Conservation (phyloP, 2,329 filamentous ascomycete species). For the Hypoxylon sp. region DNA sequence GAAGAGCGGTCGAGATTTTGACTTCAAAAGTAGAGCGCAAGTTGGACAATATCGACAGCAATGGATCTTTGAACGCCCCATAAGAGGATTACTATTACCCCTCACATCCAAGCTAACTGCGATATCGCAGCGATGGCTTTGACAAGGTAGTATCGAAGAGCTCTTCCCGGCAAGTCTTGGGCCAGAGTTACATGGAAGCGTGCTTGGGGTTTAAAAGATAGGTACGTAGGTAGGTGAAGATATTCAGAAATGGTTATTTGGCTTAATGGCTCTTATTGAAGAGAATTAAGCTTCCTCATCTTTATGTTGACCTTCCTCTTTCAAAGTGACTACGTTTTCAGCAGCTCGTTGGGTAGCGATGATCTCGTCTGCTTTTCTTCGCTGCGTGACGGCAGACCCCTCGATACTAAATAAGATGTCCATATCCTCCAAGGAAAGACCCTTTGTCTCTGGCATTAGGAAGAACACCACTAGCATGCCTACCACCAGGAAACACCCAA, state of each 20-base stretch:
- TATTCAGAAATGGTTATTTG: too few relatives aligned
- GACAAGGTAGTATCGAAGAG: too few relatives aligned
- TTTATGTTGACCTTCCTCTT: not conserved
- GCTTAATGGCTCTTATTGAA: not conserved
- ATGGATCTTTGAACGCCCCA: too few relatives aligned
- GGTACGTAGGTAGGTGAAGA: too few relatives aligned
- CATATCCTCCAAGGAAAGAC: conserved; percentile 54
- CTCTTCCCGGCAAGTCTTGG: too few relatives aligned
- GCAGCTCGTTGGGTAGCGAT: conserved; percentile 11
- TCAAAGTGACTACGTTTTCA: conserved; percentile 5
- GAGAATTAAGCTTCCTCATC: too few relatives aligned
- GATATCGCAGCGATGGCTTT: not conserved
- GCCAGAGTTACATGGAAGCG: too few relatives aligned
- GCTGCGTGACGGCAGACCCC: conserved; percentile 20
- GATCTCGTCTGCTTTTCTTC: conserved; percentile 19
- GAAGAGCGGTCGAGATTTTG: too few relatives aligned
- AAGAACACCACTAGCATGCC: conserved; percentile 52
- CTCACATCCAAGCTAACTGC: not conserved
- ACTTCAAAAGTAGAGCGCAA: too few relatives aligned
- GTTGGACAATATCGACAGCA: too few relatives aligned
- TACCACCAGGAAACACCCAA: conserved; percentile 51
- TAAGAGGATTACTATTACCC: not conserved
- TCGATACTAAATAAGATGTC: conserved; percentile 49
- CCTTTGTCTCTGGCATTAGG: conserved; percentile 56
- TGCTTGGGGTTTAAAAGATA: too few relatives aligned